A percentile compares a stretch with the other conserved stretches of the same genome.
phyloP scores from a whole-genome alignment of 2,329 filamentous ascomycete species.

The Stagonosporopsis cucurbitacearum region DNA sequence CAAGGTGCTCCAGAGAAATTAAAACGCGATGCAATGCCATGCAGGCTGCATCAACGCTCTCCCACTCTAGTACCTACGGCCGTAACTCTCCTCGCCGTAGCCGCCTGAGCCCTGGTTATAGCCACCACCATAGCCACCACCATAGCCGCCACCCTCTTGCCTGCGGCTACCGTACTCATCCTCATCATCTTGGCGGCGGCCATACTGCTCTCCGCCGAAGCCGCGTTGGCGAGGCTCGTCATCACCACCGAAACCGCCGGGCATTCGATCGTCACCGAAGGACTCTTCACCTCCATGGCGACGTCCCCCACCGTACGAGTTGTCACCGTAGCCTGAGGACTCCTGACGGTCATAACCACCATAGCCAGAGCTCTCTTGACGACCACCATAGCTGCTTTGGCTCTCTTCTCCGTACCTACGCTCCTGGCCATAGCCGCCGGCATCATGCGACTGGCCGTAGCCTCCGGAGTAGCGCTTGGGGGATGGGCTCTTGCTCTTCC shows the following conservation, averaged over 20 bases:
- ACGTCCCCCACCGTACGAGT: slow-evolving; percentile 10
- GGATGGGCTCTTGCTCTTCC: slow-evolving; percentile 25
- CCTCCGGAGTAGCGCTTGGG: slow-evolving; percentile 30
- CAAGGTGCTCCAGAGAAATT: slow-evolving; percentile 5
- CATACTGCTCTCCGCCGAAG: slow-evolving; percentile 16
- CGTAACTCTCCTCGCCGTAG: slow-evolving; percentile 21
- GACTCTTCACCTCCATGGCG: slow-evolving; percentile 15
- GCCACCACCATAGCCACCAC: slow-evolving; percentile 18
- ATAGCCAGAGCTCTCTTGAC: slow-evolving; percentile 9
- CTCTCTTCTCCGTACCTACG: slow-evolving; percentile 29
- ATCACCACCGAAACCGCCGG: slow-evolving; percentile 24
- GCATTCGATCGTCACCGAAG: slow-evolving; percentile 22
- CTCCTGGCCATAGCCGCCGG: slow-evolving; percentile 27
- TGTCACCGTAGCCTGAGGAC: slow-evolving; percentile 9
- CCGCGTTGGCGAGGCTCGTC: slow-evolving; percentile 19
- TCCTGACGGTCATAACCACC: slow-evolving; percentile 22
- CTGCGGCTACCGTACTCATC: slow-evolving; percentile 16
- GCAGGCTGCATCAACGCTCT: background rate
- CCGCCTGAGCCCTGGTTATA: slow-evolving; percentile 15
- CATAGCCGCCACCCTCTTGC: slow-evolving; percentile 19
- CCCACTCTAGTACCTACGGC: slow-evolving; percentile 20
- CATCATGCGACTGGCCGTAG: slow-evolving; percentile 18
- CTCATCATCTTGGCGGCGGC: slow-evolving; percentile 10
- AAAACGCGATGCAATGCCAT: background rate
- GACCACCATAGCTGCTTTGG: slow-evolving; percentile 11